Base-by-base conservation (phyloP, 2,329 filamentous ascomycete genomes). In the Laburnicola sp. region DNA sequence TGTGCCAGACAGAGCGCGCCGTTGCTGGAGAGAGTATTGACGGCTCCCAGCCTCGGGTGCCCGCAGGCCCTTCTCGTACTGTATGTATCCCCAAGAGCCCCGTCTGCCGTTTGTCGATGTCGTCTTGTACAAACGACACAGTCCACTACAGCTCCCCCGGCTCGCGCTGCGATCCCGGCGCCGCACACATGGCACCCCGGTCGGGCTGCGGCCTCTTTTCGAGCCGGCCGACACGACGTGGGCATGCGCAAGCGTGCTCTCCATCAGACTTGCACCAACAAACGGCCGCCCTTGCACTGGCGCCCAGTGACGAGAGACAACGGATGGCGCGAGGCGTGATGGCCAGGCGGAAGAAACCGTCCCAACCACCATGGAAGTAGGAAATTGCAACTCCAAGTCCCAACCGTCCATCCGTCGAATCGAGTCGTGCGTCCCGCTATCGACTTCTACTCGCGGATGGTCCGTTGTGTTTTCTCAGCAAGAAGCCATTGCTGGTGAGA, bases 111-210 rank as follows among this genome's bases (percentile, higher is more conserved):
- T 26, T 34, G 45, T 45, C 28, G 36, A 35, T 28, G 28, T 8
- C 26, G 38, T 27, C 23, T 10, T 41, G 38, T 26, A 11, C 37
- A 23, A 39, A 39, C 30, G 41, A 35, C 28, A 10, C 28, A 30
- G 10, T 30, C 16, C 16, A 16, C 16, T 16, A 16, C 16, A 16
- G 16, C 16, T 23, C 38, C 23, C 23, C 27, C 47, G 32, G 31
- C 35, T 42, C 28, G 31, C 27, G 16, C 28, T 42, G 27, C 21
- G 27, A 42, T 27, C 37, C 11, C 39, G 7, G 57, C 58, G 53
- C 61, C 58, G 16, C 59, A 56, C 68, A 70, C 70, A 72, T 72
- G 70, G 69, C 69, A 71, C 66, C 69, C 68, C 49, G 45, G 68
- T 59, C 59, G 40, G 48, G 46, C 57, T 61, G 51, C 57, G 45